Conservation (phyloP, 371 early-diverging fungal genomes). For the Mortierella sp. region DNA sequence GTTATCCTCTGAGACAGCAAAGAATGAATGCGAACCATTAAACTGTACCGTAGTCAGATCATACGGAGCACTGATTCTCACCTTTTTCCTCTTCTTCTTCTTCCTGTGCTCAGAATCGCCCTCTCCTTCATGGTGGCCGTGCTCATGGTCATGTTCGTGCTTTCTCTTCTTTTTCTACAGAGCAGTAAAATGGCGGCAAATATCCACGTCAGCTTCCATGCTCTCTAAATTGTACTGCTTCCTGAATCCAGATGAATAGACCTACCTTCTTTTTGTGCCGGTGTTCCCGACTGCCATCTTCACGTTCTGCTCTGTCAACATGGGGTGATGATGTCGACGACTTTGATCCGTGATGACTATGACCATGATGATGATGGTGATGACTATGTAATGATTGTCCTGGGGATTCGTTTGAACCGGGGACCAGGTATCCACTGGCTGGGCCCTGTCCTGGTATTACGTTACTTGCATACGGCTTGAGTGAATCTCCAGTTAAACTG, state of each 20-base stretch:
- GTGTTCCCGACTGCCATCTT: slow-evolving; percentile 59
- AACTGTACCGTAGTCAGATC: not conserved
- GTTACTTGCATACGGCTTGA: slow-evolving; percentile 10
- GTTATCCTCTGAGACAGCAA: slow-evolving; percentile 8
- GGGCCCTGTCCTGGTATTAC: slow-evolving; percentile 8
- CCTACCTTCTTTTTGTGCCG: slow-evolving; percentile 73
- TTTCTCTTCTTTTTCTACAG: slow-evolving; percentile 74
- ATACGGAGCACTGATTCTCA: slow-evolving; percentile 14
- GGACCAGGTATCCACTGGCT: slow-evolving; percentile 8
- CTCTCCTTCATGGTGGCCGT: slow-evolving; percentile 61
- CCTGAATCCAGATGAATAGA: not conserved
- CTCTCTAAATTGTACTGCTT: not conserved
- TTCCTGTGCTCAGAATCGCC: slow-evolving; percentile 65
- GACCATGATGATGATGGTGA: slow-evolving; percentile 27
- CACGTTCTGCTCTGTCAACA: slow-evolving; percentile 51
- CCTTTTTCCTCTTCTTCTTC: slow-evolving; percentile 71
- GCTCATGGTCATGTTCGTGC: slow-evolving; percentile 68
- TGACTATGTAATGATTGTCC: slow-evolving; percentile 21
- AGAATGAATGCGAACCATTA: too few species aligned
- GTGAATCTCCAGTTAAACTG: slow-evolving; percentile 3
- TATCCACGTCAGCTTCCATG: not conserved
- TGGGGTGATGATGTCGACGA: slow-evolving; percentile 49
- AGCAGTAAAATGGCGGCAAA: not conserved
- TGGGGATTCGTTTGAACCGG: slow-evolving; percentile 1
- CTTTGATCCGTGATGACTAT: slow-evolving; percentile 33